phyloP scores from a whole-genome alignment of 2,329 filamentous ascomycete genomes.

The Diaporthe caulivora region DNA sequence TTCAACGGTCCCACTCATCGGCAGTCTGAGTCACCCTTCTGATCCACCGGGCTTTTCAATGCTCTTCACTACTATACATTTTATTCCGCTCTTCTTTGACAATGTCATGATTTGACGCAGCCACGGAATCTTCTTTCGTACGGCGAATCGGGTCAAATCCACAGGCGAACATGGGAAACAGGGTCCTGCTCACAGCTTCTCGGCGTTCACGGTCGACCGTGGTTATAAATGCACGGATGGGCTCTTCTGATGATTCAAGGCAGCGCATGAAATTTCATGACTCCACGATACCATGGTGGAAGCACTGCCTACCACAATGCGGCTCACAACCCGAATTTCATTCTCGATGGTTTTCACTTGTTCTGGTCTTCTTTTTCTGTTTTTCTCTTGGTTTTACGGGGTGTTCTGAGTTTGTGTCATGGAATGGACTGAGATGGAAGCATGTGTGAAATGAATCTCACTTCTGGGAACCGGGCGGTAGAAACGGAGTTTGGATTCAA shows the following conservation, averaged over 20 bases:
- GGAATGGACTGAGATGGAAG: not conserved
- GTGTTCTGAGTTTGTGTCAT: not conserved
- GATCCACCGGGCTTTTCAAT: constrained; percentile 40
- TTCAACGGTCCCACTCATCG: constrained; percentile 60
- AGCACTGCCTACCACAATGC: constrained; percentile 6
- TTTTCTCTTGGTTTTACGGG: not conserved
- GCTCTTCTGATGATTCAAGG: not conserved
- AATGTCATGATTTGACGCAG: constrained; percentile 30
- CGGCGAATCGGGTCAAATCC: constrained; percentile 14
- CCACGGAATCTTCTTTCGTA: constrained; percentile 29
- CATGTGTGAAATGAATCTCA: constrained; percentile 3
- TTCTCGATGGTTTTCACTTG: constrained; percentile 14
- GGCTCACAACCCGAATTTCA: not conserved
- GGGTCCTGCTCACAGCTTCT: constrained; percentile 11
- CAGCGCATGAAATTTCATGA: constrained; percentile 8
- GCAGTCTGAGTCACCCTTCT: constrained; percentile 65
- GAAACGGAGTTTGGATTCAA: constrained; percentile 28
- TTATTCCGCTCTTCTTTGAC: constrained; percentile 38
- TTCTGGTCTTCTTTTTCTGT: not conserved
- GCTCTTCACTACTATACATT: constrained; percentile 43
- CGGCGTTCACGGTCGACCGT: constrained; percentile 8
- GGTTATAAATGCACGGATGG: constrained; percentile 16
- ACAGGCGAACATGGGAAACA: constrained; percentile 26
- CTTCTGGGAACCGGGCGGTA: not conserved
- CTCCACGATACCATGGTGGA: constrained; percentile 21